phyloP scores from a whole-genome alignment of 306 rosid species.

The Vicia sativa region DNA sequence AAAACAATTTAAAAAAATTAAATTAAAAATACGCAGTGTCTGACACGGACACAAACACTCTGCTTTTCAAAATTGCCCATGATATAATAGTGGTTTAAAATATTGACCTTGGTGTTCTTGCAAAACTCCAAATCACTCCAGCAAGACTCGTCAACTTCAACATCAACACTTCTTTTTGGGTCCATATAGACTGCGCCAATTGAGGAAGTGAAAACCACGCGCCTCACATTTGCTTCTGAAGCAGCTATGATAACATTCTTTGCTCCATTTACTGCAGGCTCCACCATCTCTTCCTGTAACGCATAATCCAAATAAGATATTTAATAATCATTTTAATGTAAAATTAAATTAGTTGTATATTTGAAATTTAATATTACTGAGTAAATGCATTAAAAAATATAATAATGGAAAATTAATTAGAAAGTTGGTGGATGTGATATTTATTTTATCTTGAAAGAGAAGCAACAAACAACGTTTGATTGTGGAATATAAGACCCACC shows the following conservation, averaged over 20 bases:
- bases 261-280: conserved; percentile 79
- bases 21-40: too few species aligned
- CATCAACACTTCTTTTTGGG: conserved; percentile 67
- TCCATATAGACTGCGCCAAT: conserved; percentile 92
- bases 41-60: too few species aligned
- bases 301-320: neutral
- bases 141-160: conserved; percentile 82
- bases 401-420: neutral
- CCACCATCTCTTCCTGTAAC: conserved; percentile 74
- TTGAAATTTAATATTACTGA: neutral
- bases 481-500: conserved; percentile 7
- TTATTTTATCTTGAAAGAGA: neutral
- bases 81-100: too few species aligned
- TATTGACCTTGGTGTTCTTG: conserved; percentile 78
- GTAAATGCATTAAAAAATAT: neutral
- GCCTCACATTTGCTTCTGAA: conserved; percentile 69
- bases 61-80: too few species aligned
- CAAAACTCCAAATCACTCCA: conserved; percentile 91
- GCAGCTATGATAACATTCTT: conserved; percentile 77
- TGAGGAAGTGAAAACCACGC: conserved; percentile 95
- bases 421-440: neutral
- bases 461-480: neutral
- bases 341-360: neutral
- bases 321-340: neutral
- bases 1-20: too few species aligned